Conservation (phyloP, 2,329 filamentous ascomycete species). For the Cylindrodendrum hubeiense region DNA sequence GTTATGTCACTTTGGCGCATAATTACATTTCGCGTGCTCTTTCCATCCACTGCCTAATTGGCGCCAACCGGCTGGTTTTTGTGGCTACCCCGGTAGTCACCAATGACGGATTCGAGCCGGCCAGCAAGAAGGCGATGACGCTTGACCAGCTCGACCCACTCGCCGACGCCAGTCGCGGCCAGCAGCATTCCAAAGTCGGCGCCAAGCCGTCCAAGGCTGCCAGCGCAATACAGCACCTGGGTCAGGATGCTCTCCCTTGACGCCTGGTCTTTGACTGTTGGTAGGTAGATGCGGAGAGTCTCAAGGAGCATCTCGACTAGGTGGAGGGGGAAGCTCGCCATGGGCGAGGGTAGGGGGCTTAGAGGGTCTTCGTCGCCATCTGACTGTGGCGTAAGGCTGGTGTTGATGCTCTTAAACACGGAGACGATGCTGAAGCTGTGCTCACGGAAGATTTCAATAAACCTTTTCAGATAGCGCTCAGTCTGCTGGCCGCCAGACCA, state of each 20-base stretch:
- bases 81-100: conserved; percentile 56
- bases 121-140: conserved; percentile 89
- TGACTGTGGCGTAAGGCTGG: conserved; percentile 48
- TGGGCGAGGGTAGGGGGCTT: conserved; percentile 77
- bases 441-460: conserved; percentile 97
- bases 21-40: conserved; percentile 25
- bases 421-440: conserved; percentile 97
- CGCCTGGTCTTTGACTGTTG: conserved; percentile 82
- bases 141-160: conserved; percentile 92
- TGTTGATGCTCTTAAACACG: conserved; percentile 87
- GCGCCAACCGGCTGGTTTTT: conserved; percentile 18
- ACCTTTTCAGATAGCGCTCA: conserved; percentile 92
- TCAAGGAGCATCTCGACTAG: conserved; percentile 85
- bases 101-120: conserved; percentile 77
- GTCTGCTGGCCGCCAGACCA: conserved; percentile 89
- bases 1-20: conserved; percentile 41
- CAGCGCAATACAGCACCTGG: conserved; percentile 92
- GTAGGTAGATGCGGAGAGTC: conserved; percentile 81
- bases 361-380: conserved; percentile 50
- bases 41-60: not conserved
- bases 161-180: conserved; percentile 67
- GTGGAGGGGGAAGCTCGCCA: conserved; percentile 87
- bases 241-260: conserved; percentile 90
- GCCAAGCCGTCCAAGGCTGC: conserved; percentile 88
- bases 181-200: conserved; percentile 94